These are phyloP conservation scores for Exophiala spinifera DNA, from an alignment of 2,329 filamentous ascomycete genomes.

Conservation along the genomic window DNA sequence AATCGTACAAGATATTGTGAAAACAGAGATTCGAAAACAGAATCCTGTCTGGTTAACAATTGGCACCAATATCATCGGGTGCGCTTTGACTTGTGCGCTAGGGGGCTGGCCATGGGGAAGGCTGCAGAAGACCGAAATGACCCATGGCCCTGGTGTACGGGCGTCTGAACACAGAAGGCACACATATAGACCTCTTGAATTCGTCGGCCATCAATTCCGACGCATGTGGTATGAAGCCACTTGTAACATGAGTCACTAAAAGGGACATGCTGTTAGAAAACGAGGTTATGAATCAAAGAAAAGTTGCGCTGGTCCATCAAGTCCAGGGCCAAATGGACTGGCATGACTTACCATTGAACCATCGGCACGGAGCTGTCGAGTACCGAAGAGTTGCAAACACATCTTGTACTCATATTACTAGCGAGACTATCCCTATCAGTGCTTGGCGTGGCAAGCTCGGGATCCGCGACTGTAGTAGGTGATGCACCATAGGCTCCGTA, in stretches of 20 bases:
- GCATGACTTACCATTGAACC: constrained; percentile 53
- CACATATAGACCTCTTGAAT: constrained; percentile 51
- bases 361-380: constrained; percentile 55
- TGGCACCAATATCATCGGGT: constrained; percentile 5
- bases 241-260: constrained; percentile 59
- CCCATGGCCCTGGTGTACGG: constrained; percentile 36
- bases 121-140: constrained; percentile 18
- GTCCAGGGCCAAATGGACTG: background rate
- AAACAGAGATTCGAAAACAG: background rate
- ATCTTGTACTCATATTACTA: constrained; percentile 53
- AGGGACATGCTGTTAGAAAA: constrained; percentile 1
- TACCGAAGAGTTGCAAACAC: constrained; percentile 52
- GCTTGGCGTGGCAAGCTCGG: constrained; percentile 51
- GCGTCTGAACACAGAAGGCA: constrained; percentile 48
- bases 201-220: constrained; percentile 51
- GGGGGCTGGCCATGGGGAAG: constrained; percentile 22
- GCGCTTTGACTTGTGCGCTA: constrained; percentile 28
- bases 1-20: background rate
- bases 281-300: background rate
- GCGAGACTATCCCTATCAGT: constrained; percentile 53
- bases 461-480: constrained; percentile 52
- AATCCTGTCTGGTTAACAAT: background rate
- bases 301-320: background rate
- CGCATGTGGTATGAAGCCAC: constrained; percentile 59
- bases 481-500: constrained; percentile 43